A percentile compares a stretch with the other conserved stretches of the same genome.
phyloP scores from a whole-genome alignment of 75 land plant genomes.

The Pseudotsuga menziesii region DNA sequence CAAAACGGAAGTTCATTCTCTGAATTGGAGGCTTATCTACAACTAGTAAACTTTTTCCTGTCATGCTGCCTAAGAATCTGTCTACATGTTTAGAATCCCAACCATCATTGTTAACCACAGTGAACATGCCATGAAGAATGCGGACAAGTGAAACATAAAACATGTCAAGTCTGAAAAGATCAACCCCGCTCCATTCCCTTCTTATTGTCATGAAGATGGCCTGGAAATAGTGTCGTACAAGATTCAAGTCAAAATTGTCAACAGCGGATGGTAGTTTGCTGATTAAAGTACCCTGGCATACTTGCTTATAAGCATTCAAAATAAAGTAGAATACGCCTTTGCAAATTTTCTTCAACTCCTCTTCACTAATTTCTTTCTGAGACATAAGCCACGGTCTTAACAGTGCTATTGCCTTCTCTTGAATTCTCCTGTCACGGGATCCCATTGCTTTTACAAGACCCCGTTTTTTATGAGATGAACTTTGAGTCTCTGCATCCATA shows the following conservation, averaged over 20 bases:
- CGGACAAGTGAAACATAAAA: slow-evolving; percentile 24
- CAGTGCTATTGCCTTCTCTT: slow-evolving; percentile 23
- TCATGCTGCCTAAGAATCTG: slow-evolving; percentile 26
- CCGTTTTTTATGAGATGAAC: neutral
- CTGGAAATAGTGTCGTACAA: slow-evolving; percentile 20
- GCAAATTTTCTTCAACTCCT: slow-evolving; percentile 35
- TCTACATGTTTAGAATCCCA: slow-evolving; percentile 26
- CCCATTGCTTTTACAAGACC: slow-evolving; percentile 19
- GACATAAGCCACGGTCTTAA: slow-evolving; percentile 28
- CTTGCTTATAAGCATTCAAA: slow-evolving; percentile 31
- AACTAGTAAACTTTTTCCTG: slow-evolving; percentile 22
- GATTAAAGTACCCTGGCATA: slow-evolving; percentile 19
- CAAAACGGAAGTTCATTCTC: slow-evolving; percentile 23
- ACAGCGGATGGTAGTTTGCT: slow-evolving; percentile 19
- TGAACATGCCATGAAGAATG: slow-evolving; percentile 19
- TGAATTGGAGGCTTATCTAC: slow-evolving; percentile 13
- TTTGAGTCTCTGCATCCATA: neutral
- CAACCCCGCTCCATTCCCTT: slow-evolving; percentile 30
- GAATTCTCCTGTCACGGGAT: slow-evolving; percentile 27
- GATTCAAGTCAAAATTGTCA: slow-evolving; percentile 17
- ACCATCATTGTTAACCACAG: slow-evolving; percentile 10
- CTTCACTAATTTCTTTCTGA: slow-evolving; percentile 26
- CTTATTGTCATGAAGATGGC: slow-evolving; percentile 26
- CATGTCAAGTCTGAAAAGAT: slow-evolving; percentile 26
- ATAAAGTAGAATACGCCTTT: slow-evolving; percentile 36